phyloP scores from a whole-genome alignment of 495 filamentous ascomycete species.

The Aspergillus haitiensis region DNA sequence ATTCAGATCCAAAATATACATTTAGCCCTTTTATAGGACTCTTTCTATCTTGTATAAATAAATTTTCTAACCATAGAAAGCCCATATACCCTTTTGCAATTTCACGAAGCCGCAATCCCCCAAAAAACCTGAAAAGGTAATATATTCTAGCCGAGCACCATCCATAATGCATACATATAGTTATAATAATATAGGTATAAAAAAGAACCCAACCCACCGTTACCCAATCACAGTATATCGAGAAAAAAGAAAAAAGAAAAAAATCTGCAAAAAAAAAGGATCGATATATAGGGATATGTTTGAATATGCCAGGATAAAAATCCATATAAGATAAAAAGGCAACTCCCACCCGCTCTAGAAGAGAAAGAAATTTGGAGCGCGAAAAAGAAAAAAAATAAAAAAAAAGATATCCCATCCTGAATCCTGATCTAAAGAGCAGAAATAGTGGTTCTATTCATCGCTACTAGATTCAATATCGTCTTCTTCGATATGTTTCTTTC shows the following conservation, averaged over 20 bases:
- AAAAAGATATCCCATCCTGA: not conserved
- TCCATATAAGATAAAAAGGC: not conserved
- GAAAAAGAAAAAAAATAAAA: slow-evolving; percentile 9
- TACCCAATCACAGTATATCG: not conserved
- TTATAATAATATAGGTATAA: too few species aligned
- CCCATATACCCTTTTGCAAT: too few species aligned
- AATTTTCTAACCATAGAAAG: too few species aligned
- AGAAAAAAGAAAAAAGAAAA: not conserved
- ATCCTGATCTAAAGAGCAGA: not conserved
- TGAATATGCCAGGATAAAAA: not conserved
- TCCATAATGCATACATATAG: too few species aligned
- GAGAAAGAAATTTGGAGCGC: not conserved
- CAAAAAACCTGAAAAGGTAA: too few species aligned
- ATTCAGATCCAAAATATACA: not conserved
- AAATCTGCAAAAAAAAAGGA: not conserved
- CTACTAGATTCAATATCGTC: slow-evolving; percentile 45
- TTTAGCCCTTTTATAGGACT: not conserved
- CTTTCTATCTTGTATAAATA: too few species aligned
- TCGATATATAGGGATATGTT: not conserved
- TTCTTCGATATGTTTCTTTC: slow-evolving; percentile 53
- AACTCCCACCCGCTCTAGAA: not conserved
- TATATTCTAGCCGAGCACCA: too few species aligned
- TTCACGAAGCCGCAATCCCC: too few species aligned
- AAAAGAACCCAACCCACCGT: too few species aligned
- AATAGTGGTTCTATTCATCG: slow-evolving; percentile 39